Evolutionary conservation across 768 basidiomycete genomes (phyloP), one percentile per base, ranked within the genome.

Genomic region (Termitomyces sp.): DNA sequence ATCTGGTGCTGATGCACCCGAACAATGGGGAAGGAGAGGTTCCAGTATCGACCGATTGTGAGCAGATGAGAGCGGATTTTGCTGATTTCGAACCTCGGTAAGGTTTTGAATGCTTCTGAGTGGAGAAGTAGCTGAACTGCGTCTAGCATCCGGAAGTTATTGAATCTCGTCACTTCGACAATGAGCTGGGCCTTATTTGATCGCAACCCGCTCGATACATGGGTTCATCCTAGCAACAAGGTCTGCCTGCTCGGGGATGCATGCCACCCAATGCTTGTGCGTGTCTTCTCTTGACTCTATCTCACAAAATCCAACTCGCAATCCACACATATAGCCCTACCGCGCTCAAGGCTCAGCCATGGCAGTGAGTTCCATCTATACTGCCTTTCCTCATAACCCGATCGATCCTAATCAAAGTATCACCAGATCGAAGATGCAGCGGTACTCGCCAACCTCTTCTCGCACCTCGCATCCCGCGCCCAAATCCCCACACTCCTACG

Each of bases 261-360:
- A 0, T 82, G 82, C 49, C 84, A 85, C 65, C 79, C 84, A 1
- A 84, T 84, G 79, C 70, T 83, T 40, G 83, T 84, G 57, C 60
- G 82, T 75, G 2, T 32, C 24, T 33, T 58, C 8, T 33, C 6
- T n/a, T n/a, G n/a, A n/a, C n/a, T n/a, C n/a, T n/a, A n/a, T n/a
- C n/a, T n/a, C n/a, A n/a, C n/a, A n/a, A n/a, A n/a, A n/a, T 7
- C 30, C 27, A 30, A 33, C 20, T 34, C n/a, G n/a, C n/a, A n/a
- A n/a, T 34, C 2, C 8, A n/a, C n/a, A n/a, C n/a, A n/a, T n/a
- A n/a, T 44, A 84, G 78, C 82, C 82, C 3, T 82, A 82, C 60
- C 73, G 77, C 16, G 83, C 81, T 0, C 83, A 84, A 65, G 82
- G 82, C 7, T 75, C 81, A 36, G 80, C 82, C 12, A 82, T 83